Percentiles rank a stretch among this genome's conserved stretches.
Conservation (phyloP, 2,329 filamentous ascomycete genomes). For the Cercospora sp. region DNA sequence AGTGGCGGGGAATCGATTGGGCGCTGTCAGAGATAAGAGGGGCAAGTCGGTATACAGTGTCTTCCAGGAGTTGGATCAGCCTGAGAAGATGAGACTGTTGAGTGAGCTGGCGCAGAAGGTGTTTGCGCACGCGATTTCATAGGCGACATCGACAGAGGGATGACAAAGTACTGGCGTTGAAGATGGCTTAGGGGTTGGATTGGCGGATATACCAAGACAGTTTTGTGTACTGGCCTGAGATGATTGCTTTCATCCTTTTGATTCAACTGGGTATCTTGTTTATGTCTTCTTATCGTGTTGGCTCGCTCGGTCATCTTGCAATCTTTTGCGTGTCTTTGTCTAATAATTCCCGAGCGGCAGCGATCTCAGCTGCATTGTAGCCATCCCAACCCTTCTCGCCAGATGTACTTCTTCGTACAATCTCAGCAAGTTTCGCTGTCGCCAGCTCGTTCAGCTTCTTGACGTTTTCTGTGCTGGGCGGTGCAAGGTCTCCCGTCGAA, state of each 20-base stretch:
- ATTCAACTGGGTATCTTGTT: slow-evolving; percentile 10
- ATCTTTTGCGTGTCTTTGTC: slow-evolving; percentile 50
- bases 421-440: slow-evolving; percentile 73
- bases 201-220: slow-evolving; percentile 21
- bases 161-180: not conserved
- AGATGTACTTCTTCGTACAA: slow-evolving; percentile 64
- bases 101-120: slow-evolving; percentile 83
- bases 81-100: slow-evolving; percentile 76
- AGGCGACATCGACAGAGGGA: not conserved
- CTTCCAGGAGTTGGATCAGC: slow-evolving; percentile 82
- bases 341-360: slow-evolving; percentile 68
- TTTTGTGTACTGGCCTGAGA: slow-evolving; percentile 1
- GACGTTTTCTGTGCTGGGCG: slow-evolving; percentile 60
- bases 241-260: not conserved
- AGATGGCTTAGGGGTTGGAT: not conserved
- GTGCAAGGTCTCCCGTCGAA: slow-evolving; percentile 43
- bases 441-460: slow-evolving; percentile 70
- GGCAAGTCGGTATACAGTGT: slow-evolving; percentile 95
- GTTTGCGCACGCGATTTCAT: slow-evolving; percentile 70
- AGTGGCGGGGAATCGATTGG: slow-evolving; percentile 89
- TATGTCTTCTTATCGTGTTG: not conserved
- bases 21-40: slow-evolving; percentile 81
- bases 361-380: slow-evolving; percentile 69
- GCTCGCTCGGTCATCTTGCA: slow-evolving; percentile 30
- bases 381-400: slow-evolving; percentile 69